These are phyloP conservation scores for Asterophora lycoperdoides DNA, from an alignment of 768 basidiomycete genomes.

Conservation along the genomic window DNA sequence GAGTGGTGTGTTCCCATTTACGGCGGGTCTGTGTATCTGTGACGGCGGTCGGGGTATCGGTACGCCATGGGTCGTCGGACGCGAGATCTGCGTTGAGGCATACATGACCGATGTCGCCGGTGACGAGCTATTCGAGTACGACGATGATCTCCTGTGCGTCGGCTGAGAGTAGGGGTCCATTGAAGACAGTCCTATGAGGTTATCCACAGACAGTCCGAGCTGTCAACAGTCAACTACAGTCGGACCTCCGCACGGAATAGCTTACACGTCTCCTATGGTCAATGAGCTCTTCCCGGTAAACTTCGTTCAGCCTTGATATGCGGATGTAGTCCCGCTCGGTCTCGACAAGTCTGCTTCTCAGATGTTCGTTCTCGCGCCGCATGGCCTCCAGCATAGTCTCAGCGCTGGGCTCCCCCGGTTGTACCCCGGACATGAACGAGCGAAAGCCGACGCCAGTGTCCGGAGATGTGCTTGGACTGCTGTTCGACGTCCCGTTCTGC, in stretches of 20 bases:
- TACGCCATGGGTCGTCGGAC: slow-evolving; percentile 46
- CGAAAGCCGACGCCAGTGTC: slow-evolving; percentile 29
- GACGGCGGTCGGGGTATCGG: slow-evolving; percentile 74
- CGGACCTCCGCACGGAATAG: slow-evolving; percentile 15
- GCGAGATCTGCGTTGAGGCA: slow-evolving; percentile 27
- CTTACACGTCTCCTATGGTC: slow-evolving; percentile 72
- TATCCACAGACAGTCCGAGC: slow-evolving; percentile 76
- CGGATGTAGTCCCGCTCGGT: slow-evolving; percentile 77
- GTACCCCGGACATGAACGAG: slow-evolving; percentile 22
- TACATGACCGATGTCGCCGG: slow-evolving; percentile 43
- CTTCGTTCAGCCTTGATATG: slow-evolving; percentile 70
- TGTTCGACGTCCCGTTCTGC: slow-evolving; percentile 28
- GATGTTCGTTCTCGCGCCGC: slow-evolving; percentile 72
- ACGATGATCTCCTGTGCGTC: slow-evolving; percentile 55
- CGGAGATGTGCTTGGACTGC: slow-evolving; percentile 28
- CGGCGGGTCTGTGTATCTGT: slow-evolving; percentile 54
- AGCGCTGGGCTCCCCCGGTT: slow-evolving; percentile 34
- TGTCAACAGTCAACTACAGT: slow-evolving; percentile 24
- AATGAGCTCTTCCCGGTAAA: slow-evolving; percentile 82
- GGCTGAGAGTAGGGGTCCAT: slow-evolving; percentile 69
- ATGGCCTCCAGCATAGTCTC: slow-evolving; percentile 74
- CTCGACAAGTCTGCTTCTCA: slow-evolving; percentile 62
- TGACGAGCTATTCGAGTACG: slow-evolving; percentile 36
- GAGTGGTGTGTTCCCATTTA: slow-evolving; percentile 55
- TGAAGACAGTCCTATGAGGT: slow-evolving; percentile 66